phyloP scores from a whole-genome alignment of 2,329 filamentous ascomycete genomes.

The Clonostachys solani region DNA sequence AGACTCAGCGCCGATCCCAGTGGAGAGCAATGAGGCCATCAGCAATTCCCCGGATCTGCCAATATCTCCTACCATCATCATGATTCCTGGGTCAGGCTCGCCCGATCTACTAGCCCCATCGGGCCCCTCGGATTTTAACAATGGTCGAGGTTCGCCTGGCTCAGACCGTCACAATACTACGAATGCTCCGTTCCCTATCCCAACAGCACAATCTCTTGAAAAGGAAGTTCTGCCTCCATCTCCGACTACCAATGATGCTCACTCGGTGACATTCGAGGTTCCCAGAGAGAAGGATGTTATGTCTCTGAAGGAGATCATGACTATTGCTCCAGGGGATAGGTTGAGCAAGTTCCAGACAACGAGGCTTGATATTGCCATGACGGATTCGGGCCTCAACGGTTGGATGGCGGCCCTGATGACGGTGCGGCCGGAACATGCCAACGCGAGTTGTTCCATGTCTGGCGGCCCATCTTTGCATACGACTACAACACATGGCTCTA shows the following conservation, averaged over 20 bases:
- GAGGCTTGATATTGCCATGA: slow-evolving; percentile 47
- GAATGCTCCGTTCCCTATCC: no score
- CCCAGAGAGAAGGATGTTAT: slow-evolving; percentile 26
- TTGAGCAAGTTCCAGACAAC: slow-evolving; percentile 47
- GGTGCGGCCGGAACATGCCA: slow-evolving; percentile 43
- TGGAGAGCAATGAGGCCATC: no score
- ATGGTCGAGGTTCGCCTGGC: no score
- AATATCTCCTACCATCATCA: no score
- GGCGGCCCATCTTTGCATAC: slow-evolving; percentile 6
- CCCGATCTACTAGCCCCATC: no score
- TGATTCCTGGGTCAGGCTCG: no score
- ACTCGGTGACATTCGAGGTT: no score
- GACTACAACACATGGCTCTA: background rate
- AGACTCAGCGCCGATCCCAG: no score
- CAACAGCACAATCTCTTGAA: background rate
- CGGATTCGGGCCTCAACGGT: slow-evolving; percentile 68
- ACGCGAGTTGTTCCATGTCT: slow-evolving; percentile 23
- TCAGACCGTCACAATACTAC: no score
- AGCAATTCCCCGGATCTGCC: no score
- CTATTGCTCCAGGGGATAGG: slow-evolving; percentile 59
- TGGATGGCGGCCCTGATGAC: slow-evolving; percentile 46
- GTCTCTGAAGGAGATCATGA: slow-evolving; percentile 74
- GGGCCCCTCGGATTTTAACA: no score
- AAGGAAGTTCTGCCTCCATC: background rate
- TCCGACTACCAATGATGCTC: background rate